These are phyloP conservation scores for Aureobasidium lini DNA, from an alignment of 2,329 filamentous ascomycete genomes.

Conservation along the genomic window DNA sequence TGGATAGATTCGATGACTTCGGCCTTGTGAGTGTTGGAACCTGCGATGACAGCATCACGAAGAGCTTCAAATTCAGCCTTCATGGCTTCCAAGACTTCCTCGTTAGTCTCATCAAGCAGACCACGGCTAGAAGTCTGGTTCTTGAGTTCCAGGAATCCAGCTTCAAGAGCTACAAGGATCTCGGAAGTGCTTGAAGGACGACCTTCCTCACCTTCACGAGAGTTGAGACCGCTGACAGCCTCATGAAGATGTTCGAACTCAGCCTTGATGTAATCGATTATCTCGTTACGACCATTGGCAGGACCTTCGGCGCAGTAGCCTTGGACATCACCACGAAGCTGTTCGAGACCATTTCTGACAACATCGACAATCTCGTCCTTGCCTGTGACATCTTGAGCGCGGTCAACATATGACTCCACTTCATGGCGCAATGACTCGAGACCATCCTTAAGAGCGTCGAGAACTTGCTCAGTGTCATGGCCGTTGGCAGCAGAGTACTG, in stretches of 20 bases:
- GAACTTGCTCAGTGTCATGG: constrained; percentile 76
- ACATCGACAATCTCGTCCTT: constrained; percentile 74
- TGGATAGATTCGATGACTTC: constrained; percentile 56
- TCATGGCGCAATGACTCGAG: constrained; percentile 72
- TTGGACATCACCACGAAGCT: constrained; percentile 55
- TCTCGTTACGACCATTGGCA: constrained; percentile 35
- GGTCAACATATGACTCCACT: constrained; percentile 74
- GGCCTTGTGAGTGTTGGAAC: constrained; percentile 49
- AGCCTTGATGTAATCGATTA: constrained; percentile 44
- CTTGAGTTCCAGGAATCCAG: constrained; percentile 35
- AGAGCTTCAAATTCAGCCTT: constrained; percentile 77
- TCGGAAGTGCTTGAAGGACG: constrained; percentile 28
- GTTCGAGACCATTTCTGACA: constrained; percentile 57
- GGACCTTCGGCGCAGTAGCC: constrained; percentile 40
- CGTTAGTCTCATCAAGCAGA: constrained; percentile 31
- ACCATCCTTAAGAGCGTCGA: constrained; percentile 82
- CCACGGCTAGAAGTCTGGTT: constrained; percentile 31
- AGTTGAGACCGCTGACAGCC: constrained; percentile 36
- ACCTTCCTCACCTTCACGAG: constrained; percentile 11
- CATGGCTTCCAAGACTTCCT: constrained; percentile 59
- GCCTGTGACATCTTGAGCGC: constrained; percentile 57
- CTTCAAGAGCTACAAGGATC: constrained; percentile 32
- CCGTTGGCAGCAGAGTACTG: constrained; percentile 73
- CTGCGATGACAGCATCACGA: constrained; percentile 64
- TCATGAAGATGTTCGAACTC: constrained; percentile 56